Conservation (phyloP, 2,329 filamentous ascomycete species). For the Monosporascus sp. region DNA sequence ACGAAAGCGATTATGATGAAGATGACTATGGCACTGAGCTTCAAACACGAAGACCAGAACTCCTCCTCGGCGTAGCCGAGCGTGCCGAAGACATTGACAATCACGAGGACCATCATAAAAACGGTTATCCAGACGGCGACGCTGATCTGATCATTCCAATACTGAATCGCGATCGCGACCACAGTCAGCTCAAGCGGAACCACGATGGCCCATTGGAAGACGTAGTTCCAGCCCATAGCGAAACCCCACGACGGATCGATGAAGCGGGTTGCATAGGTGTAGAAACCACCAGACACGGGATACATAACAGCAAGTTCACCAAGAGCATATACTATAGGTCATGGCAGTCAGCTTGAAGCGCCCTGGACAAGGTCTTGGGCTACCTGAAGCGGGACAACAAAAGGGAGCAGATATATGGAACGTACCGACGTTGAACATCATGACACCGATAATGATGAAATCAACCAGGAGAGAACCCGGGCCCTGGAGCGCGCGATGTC, state of each 20-base stretch:
- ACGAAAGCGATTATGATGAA: constrained; percentile 61
- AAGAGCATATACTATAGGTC: constrained; percentile 45
- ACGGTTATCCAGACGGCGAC: constrained; percentile 51
- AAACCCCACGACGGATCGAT: constrained; percentile 45
- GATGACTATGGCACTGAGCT: constrained; percentile 51
- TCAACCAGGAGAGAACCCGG: constrained; percentile 40
- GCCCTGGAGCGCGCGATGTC: constrained; percentile 22
- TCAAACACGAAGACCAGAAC: constrained; percentile 52
- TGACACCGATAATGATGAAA: constrained; percentile 52
- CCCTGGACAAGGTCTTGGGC: background rate
- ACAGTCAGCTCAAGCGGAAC: constrained; percentile 45
- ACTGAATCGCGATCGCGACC: constrained; percentile 41
- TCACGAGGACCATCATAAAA: constrained; percentile 46
- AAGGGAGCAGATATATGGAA: constrained; percentile 2
- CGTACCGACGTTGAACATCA: constrained; percentile 52
- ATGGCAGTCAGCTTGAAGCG: constrained; percentile 5
- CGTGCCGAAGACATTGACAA: constrained; percentile 53
- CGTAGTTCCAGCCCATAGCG: constrained; percentile 39
- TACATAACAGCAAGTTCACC: constrained; percentile 47
- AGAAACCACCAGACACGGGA: constrained; percentile 47
- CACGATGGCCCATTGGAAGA: constrained; percentile 43
- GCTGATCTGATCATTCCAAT: constrained; percentile 41
- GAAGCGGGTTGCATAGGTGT: constrained; percentile 44
- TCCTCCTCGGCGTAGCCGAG: constrained; percentile 55
- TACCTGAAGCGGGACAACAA: background rate